Evolutionary conservation across 1,284 basidiomycete species (phyloP).

Genomic region (Moesziomyces sp.): DNA sequence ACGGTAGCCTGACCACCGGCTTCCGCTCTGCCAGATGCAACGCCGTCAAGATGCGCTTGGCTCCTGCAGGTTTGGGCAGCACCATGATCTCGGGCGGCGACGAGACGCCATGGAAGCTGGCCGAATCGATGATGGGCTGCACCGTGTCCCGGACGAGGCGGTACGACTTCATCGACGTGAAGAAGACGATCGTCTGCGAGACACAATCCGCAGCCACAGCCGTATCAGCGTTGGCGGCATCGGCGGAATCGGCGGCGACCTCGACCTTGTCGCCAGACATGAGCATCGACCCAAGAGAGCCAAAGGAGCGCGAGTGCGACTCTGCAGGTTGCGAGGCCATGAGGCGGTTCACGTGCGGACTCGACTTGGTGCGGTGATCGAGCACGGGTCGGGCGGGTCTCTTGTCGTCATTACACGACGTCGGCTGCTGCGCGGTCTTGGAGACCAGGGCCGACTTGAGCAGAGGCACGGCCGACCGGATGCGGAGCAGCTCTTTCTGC

Average conservation of each 20-base stretch:
- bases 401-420: neutral
- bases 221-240: neutral
- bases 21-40: conserved; percentile 51
- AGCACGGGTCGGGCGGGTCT: conserved; percentile 20
- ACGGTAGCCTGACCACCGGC: conserved; percentile 85
- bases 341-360: conserved; percentile 44
- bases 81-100: conserved; percentile 58
- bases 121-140: conserved; percentile 54
- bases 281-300: conserved; percentile 13
- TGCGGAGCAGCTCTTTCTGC: conserved; percentile 52
- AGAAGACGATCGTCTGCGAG: conserved; percentile 55
- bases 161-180: conserved; percentile 55
- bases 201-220: conserved; percentile 21
- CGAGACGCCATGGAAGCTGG: conserved; percentile 33
- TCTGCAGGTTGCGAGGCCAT: conserved; percentile 21
- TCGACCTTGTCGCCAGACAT: conserved; percentile 6
- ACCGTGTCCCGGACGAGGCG: conserved; percentile 44
- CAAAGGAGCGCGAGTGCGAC: conserved; percentile 22
- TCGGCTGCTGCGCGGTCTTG: conserved; percentile 5
- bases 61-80: conserved; percentile 52
- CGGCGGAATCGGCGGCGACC: too few species aligned
- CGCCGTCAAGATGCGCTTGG: conserved; percentile 48
- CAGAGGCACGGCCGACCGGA: conserved; percentile 53
- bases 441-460: conserved; percentile 45
- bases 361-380: conserved; percentile 48